phyloP scores from a whole-genome alignment of 2,329 filamentous ascomycete species.

The Monilinia laxa region DNA sequence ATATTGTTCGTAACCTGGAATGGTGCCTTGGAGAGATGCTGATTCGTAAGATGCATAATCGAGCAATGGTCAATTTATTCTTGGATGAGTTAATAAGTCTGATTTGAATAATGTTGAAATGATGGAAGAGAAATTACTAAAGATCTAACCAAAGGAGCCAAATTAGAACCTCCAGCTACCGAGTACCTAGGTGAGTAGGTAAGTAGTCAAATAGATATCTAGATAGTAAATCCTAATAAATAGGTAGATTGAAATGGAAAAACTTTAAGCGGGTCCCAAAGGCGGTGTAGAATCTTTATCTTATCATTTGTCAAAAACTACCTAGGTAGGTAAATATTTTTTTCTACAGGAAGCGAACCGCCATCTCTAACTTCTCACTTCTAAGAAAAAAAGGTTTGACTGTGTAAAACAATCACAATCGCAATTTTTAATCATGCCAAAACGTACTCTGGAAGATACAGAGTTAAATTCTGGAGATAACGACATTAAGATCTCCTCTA shows the following conservation, averaged over 20 bases:
- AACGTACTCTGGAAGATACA: constrained; percentile 39
- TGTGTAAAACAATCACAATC: constrained; percentile 10
- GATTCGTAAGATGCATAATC: no score
- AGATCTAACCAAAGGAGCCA: no score
- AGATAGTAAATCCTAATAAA: background rate
- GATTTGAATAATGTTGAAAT: no score
- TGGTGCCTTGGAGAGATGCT: no score
- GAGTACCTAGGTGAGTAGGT: background rate
- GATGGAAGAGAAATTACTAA: no score
- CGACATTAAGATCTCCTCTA: constrained; percentile 26
- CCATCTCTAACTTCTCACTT: background rate
- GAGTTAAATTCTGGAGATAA: constrained; percentile 29
- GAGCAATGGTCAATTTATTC: no score
- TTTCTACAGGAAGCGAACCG: constrained; percentile 12
- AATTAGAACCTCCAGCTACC: no score
- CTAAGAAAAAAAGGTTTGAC: background rate
- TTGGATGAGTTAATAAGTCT: no score
- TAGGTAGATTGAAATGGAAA: background rate
- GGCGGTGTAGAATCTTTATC: constrained; percentile 5
- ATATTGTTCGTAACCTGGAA: background rate
- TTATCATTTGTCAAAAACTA: constrained; percentile 18
- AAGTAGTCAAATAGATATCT: background rate
- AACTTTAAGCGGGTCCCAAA: background rate
- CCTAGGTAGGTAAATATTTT: constrained; percentile 2
- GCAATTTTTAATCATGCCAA: constrained; percentile 34